phyloP scores from a whole-genome alignment of 768 basidiomycete species.

The Hericium erinaceus region DNA sequence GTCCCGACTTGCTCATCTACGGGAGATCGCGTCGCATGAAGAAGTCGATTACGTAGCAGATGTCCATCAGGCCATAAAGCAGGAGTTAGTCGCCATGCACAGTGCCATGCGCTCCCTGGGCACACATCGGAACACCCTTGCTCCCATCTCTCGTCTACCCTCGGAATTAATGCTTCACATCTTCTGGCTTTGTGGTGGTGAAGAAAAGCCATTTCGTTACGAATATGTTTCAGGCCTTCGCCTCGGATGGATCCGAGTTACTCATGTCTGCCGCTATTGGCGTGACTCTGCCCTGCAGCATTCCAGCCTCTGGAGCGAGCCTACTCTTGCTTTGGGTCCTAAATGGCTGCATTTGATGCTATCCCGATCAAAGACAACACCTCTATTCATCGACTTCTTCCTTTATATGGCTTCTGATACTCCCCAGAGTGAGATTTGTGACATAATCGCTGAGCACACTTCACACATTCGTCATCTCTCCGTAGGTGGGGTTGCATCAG shows the following conservation, averaged over 20 bases:
- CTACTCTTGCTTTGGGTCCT: not conserved
- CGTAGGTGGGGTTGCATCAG: not conserved
- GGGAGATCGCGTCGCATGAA: not conserved
- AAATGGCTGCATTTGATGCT: conserved; percentile 2
- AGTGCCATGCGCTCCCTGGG: not conserved
- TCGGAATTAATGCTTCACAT: conserved; percentile 5
- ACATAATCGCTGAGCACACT: not conserved
- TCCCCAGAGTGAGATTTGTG: too few relatives aligned
- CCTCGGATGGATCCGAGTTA: conserved; percentile 3
- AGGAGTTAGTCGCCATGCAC: not conserved
- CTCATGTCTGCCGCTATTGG: conserved; percentile 11
- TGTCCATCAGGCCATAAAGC: not conserved
- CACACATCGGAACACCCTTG: conserved; percentile 1
- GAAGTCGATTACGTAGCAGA: not conserved
- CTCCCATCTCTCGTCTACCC: conserved; percentile 1
- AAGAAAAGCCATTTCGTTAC: not conserved
- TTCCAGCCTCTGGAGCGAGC: conserved; percentile 1
- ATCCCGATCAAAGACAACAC: not conserved
- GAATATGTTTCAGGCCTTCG: not conserved
- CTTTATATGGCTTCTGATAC: too few relatives aligned
- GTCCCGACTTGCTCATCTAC: not conserved
- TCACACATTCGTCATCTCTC: not conserved
- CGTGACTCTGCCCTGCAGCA: conserved; percentile 6
- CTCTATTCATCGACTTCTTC: not conserved
- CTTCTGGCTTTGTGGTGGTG: conserved; percentile 1